Base-by-base conservation (phyloP, 305 asterid species). In the Rubia tinctorum region DNA sequence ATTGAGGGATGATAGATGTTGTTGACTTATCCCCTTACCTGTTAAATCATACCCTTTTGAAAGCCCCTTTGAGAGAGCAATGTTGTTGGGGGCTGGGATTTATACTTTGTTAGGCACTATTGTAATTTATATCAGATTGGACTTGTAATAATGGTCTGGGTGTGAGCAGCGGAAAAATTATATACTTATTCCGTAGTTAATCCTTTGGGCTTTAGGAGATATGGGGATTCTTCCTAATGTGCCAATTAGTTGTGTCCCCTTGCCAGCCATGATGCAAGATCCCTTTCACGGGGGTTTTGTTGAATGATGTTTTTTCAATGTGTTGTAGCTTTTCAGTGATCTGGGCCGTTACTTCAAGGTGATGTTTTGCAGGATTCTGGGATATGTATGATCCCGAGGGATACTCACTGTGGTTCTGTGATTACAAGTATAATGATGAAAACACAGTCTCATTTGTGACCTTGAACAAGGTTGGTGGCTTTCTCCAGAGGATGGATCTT, bases 361-460 rank as follows among this genome's bases (percentile, higher is more conserved):
- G 58, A 51, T 51, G 56, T 17, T 49, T 51, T 77, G 44, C 82
- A 91, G 98, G 98, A 43, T 93, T 93, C 56, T 91, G 97, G 98
- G 97, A 91, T 69, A 93, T 93, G 98, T 94, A 84, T 45, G 98
- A 94, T 55, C 92, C 95, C 0, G 98, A 93, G 79, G 98, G 97
- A 61, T 93, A 93, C 84, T 93, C 98, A 18, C 90, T 93, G 6
- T 93, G 98, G 98, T 93, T 93, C 86, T 93, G 98, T 27, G 86
- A 93, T 69, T 93, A 91, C 87, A 94, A 94, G 67, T 94, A 91
- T 88, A 86, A 94, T 7, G 95, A 94, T 34, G 98, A 94, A 60
- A 94, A 94, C 83, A 85, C 80, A 0, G 93, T 91, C 11, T 88
- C 97, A 0, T 94, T 86, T 63, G 95, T 94, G 45, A 94, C 98